Evolutionary conservation across 1,284 basidiomycete genomes (phyloP).

Genomic region (Moesziomyces sp.): DNA sequence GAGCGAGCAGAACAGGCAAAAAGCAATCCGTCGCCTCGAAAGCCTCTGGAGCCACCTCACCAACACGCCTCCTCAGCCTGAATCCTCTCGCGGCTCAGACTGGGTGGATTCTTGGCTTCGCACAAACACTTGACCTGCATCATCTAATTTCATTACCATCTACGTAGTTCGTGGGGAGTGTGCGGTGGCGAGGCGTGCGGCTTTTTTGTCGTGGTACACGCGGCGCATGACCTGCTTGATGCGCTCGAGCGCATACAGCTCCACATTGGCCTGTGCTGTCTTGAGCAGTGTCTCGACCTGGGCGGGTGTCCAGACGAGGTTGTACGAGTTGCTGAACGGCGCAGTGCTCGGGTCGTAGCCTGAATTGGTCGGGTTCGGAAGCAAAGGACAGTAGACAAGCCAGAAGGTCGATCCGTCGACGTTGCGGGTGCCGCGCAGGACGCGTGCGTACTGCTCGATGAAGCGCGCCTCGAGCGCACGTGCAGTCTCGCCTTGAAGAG

Average conservation of each 20-base stretch:
- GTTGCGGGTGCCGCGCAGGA: conserved; percentile 15
- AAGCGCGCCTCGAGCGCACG: conserved; percentile 26
- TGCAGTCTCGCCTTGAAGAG: conserved; percentile 6
- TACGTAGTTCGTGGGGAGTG: background rate
- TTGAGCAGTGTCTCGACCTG: conserved; percentile 55
- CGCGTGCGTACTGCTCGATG: conserved; percentile 41
- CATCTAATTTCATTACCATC: background rate
- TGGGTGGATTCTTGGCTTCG: conserved; percentile 43
- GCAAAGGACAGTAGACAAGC: conserved; percentile 60
- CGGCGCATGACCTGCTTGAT: conserved; percentile 34
- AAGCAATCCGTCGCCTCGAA: conserved; percentile 32
- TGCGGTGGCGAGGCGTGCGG: conserved; percentile 7
- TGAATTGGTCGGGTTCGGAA: conserved; percentile 53
- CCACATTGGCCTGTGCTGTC: conserved; percentile 52
- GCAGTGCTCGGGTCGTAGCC: conserved; percentile 59
- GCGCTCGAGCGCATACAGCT: conserved; percentile 40
- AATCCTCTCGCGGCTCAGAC: background rate
- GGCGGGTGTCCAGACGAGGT: conserved; percentile 62
- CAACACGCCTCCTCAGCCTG: conserved; percentile 6
- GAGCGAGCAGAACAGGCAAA: conserved; percentile 19
- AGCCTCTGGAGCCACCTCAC: conserved; percentile 41
- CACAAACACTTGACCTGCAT: conserved; percentile 9
- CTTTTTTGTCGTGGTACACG: conserved; percentile 48
- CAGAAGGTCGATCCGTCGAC: conserved; percentile 34
- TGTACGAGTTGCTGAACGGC: conserved; percentile 62